phyloP scores from a whole-genome alignment of 1,284 basidiomycete genomes.

The Puccinia polysora region DNA sequence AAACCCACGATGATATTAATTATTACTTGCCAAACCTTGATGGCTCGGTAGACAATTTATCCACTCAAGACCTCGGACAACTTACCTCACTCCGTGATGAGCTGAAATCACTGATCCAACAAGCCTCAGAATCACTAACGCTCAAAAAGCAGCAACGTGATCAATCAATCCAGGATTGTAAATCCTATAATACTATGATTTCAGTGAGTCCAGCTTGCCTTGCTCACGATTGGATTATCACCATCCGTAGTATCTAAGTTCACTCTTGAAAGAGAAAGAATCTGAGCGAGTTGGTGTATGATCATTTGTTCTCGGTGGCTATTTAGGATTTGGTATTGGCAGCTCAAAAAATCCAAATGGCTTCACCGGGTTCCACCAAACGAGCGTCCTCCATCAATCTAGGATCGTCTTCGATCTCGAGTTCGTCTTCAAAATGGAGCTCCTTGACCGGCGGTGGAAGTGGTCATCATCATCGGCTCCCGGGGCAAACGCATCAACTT shows the following conservation, averaged over 20 bases:
- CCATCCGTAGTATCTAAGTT: no score
- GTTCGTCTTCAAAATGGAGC: conserved; percentile 22
- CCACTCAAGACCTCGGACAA: conserved; percentile 13
- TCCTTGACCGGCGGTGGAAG: conserved; percentile 17
- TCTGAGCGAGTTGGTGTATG: neutral
- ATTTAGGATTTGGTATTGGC: conserved; percentile 37
- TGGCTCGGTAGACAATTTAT: neutral
- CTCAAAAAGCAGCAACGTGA: conserved; percentile 17
- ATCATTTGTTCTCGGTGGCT: neutral
- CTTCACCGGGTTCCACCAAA: conserved; percentile 24
- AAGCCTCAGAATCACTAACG: conserved; percentile 12
- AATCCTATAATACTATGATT: conserved; percentile 40
- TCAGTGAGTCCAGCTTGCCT: conserved; percentile 13
- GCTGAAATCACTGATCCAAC: conserved; percentile 1
- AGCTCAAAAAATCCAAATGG: conserved; percentile 37
- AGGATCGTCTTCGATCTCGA: conserved; percentile 30
- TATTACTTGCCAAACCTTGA: no score
- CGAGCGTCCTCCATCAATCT: conserved; percentile 32
- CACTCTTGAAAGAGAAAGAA: neutral
- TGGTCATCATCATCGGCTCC: conserved; percentile 1
- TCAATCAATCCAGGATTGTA: conserved; percentile 30
- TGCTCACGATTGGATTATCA: no score
- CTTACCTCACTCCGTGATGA: conserved; percentile 18
- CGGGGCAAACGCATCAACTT: no score
- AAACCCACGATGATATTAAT: no score